Evolutionary conservation across 176 grass and related monocot genomes (phyloP), one percentile per base, ranked within the genome.

Genomic region (Juncus inflexus): DNA sequence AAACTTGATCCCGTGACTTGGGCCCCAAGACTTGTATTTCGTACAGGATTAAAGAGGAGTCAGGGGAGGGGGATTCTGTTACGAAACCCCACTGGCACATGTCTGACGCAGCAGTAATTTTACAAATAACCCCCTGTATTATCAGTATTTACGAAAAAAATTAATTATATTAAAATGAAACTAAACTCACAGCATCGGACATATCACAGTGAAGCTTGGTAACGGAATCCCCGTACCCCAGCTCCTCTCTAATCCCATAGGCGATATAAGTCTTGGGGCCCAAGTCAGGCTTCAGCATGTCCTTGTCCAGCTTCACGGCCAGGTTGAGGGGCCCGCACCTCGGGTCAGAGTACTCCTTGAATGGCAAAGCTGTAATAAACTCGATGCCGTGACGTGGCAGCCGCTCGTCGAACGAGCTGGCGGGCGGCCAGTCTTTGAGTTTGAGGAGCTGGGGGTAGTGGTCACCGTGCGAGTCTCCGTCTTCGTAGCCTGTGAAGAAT

Each of bases 131-230:
- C 19, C 19, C 19, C 19, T 28, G 19, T 28, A 28, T 28, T 28
- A 1, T 28, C 19, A 28, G 19, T 28, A 28, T 28, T 28, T 28
- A 28, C 19, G 19, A 28, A 28, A 28, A 28, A 28, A 28, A 28
- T 28, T 28, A 28, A 28, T 28, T 28, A 28, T 28, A 28, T 28
- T 28, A 28, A 28, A 28, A 28, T 54, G 5, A 12, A 56, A 9
- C 12, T 1, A n/a, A 51, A 63, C 15, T 80, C 83, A 97, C 87
- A 53, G 85, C 92, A 84, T 97, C 92, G 50, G 92, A 86, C 87
- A 91, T 91, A 50, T 91, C 80, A 0, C 92, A 97, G 40, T 97
- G 92, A 73, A 97, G 61, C 62, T 97, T 97, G 6, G 92, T 97
- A 50, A 97, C 87, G 14, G 92, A 97, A 79, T 97, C 87, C 50